These are phyloP conservation scores for Westerdykella aurantiaca DNA, from an alignment of 2,329 filamentous ascomycete genomes.

Conservation along the genomic window DNA sequence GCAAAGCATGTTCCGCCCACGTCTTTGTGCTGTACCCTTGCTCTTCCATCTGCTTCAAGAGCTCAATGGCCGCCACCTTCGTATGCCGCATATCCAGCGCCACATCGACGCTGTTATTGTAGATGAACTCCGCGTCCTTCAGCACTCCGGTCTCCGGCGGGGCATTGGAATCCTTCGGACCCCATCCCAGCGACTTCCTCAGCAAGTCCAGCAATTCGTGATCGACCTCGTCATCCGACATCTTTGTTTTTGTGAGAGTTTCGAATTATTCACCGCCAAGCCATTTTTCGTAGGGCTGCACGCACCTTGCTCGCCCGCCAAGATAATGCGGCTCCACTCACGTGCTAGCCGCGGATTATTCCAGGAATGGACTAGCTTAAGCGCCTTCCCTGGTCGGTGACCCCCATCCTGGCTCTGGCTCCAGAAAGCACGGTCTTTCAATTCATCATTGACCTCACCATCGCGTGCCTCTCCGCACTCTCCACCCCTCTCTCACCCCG, in stretches of 20 bases:
- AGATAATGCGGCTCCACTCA: not conserved
- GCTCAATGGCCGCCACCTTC: constrained; percentile 72
- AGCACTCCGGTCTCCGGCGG: constrained; percentile 76
- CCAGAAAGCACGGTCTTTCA: not conserved
- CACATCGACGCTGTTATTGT: constrained; percentile 89
- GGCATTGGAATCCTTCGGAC: constrained; percentile 47
- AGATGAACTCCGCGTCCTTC: constrained; percentile 76
- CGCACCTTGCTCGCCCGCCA: not conserved
- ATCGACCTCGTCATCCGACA: constrained; percentile 91
- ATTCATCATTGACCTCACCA: constrained; percentile 4
- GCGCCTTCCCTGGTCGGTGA: too few relatives aligned
- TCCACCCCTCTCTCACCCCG: constrained; percentile 3
- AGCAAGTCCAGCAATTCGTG: constrained; percentile 81
- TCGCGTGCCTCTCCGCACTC: constrained; percentile 3
- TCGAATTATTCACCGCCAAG: not conserved
- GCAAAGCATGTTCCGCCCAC: constrained; percentile 85
- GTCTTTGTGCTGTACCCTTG: constrained; percentile 76
- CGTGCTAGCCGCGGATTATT: too few relatives aligned
- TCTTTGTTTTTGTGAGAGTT: constrained; percentile 36
- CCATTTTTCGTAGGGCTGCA: not conserved
- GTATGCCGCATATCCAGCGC: constrained; percentile 77
- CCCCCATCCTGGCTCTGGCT: too few relatives aligned
- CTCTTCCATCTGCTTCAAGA: constrained; percentile 76
- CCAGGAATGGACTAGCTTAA: too few relatives aligned
- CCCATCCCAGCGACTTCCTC: constrained; percentile 67